phyloP scores from a whole-genome alignment of 163 green algal genomes.

The Coccomyxa subellipsoidea region DNA sequence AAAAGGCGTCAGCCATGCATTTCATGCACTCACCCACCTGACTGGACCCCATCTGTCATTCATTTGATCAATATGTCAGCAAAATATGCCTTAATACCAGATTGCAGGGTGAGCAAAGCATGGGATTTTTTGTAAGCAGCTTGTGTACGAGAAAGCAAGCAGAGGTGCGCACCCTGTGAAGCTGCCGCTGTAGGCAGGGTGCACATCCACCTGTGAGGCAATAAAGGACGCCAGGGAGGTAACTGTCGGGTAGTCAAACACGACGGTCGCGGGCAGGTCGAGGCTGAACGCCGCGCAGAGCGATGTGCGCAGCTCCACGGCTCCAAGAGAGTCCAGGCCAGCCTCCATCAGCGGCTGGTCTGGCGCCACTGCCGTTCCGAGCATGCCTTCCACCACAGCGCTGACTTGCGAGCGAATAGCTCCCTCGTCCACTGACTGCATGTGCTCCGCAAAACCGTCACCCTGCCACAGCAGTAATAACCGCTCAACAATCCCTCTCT shows the following conservation, averaged over 20 bases:
- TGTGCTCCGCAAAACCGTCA: not conserved
- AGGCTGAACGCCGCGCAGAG: slow-evolving; percentile 51
- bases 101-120: too few relatives aligned
- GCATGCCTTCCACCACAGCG: not conserved
- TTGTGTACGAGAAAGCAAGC: too few relatives aligned
- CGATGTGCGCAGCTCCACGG: slow-evolving; percentile 70
- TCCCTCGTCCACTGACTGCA: not conserved
- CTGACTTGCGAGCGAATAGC: not conserved
- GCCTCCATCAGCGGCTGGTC: slow-evolving; percentile 49
- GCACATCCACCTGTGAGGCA: not conserved
- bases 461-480: too few relatives aligned
- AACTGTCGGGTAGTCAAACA: slow-evolving; percentile 77
- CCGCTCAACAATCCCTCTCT: too few relatives aligned
- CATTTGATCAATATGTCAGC: too few relatives aligned
- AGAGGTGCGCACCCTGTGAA: not conserved
- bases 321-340: slow-evolving; percentile 52
- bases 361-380: not conserved
- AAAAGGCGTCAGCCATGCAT: too few relatives aligned
- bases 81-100: too few relatives aligned
- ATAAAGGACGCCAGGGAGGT: slow-evolving; percentile 40
- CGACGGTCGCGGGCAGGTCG: slow-evolving; percentile 58
- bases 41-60: too few relatives aligned
- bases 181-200: not conserved
- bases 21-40: too few relatives aligned
- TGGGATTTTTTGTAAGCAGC: too few relatives aligned